A percentile compares a stretch with the other conserved stretches of the same genome.
These are phyloP conservation scores for Nymphaea thermarum DNA, from an alignment of 164 flowering plant genomes.

Conservation along the genomic window DNA sequence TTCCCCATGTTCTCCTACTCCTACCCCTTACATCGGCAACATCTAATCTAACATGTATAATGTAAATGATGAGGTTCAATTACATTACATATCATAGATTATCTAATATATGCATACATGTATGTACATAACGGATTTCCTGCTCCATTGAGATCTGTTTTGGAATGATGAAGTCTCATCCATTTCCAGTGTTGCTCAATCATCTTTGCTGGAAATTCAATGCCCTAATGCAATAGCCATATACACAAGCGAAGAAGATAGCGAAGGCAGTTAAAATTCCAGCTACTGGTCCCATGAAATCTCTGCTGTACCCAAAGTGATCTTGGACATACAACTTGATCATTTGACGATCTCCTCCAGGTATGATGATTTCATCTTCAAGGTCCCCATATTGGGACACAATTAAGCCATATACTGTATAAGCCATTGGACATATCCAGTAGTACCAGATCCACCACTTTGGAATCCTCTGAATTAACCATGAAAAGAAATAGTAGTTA, in stretches of 20 bases:
- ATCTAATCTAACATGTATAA: too few relatives aligned
- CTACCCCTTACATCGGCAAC: too few relatives aligned
- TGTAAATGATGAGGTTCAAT: too few relatives aligned
- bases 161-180: conserved; percentile 3
- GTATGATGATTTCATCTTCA: conserved; percentile 20
- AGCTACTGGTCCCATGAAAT: conserved; percentile 75
- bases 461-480: conserved; percentile 51
- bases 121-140: background rate
- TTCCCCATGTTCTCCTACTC: too few relatives aligned
- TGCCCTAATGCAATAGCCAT: conserved; percentile 48
- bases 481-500: background rate
- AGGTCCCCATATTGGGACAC: conserved; percentile 71
- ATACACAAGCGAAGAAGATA: conserved; percentile 65
- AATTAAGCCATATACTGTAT: conserved; percentile 81
- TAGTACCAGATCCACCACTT: conserved; percentile 96
- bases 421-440: conserved; percentile 84
- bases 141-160: background rate
- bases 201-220: conserved; percentile 78
- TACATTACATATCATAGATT: too few relatives aligned
- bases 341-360: conserved; percentile 19
- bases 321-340: conserved; percentile 31
- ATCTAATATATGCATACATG: background rate
- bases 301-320: conserved; percentile 44
- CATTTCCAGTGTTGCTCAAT: background rate
- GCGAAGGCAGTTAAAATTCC: conserved; percentile 61